Base-by-base conservation (phyloP, 1,139 yeast species). In the Wickerhamiella infanticola region DNA sequence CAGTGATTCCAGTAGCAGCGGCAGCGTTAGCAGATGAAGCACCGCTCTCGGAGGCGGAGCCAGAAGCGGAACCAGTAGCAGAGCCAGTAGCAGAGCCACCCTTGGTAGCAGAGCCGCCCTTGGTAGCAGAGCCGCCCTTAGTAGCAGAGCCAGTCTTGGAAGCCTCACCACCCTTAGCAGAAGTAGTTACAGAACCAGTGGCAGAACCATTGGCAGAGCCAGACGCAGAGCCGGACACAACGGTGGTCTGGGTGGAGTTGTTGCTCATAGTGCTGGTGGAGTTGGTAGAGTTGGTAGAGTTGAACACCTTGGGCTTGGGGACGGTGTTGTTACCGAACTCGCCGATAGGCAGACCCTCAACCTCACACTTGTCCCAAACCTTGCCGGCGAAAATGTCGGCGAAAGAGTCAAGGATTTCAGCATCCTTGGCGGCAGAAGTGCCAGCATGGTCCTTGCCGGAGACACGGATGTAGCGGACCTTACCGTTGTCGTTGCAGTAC, bases 401-500 rank as follows among this genome's bases (percentile, higher is more conserved):
- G 8, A 39, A n/a, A n/a, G 13, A 39, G n/a, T 29, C 6, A 9
- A 39, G n/a, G 25, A 31, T 35, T 9, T 35, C 23, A 11, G 26
- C 26, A 9, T 18, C 27, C 8, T 39, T 27, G 24, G 24, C 36
- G 18, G 35, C 24, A 27, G 36, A 18, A 18, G 58, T 79, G 35
- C 26, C 41, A 29, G 11, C 2, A 47, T 57, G 61, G 18, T 47
- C 47, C 23, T 39, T 41, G 11, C 31, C 38, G 11, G 45, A 35
- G 37, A 46, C 50, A 31, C 53, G 54, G 44, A 44, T 46, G 49
- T 56, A 59, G 27, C 50, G 46, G 24, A 62, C 53, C 18, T 52
- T 41, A 9, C 54, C 48, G 18, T 62, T 61, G 5, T 47, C 47
- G 24, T 45, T 24, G 50, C 65, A 61, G 54, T 59, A 61, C 36